A percentile compares a stretch with the other conserved stretches of the same genome.
Evolutionary conservation across 441 rosid species (phyloP).

Genomic region (Macaranga tanarius): DNA sequence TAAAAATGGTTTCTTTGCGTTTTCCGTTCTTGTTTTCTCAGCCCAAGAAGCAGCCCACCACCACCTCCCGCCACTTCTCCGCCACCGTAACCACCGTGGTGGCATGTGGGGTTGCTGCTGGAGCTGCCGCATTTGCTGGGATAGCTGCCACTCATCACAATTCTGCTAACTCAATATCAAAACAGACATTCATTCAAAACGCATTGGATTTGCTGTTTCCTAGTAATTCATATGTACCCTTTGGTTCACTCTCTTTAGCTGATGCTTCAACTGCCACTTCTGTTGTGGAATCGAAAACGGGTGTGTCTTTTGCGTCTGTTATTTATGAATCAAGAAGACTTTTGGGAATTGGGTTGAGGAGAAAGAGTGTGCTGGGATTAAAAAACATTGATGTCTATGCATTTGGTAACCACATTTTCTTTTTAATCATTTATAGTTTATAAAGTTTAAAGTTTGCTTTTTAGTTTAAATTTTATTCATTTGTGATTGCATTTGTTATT

Average conservation of each 20-base stretch:
- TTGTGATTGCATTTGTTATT: too few relatives aligned
- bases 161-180: slow-evolving; percentile 18
- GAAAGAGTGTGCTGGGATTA: slow-evolving; percentile 66
- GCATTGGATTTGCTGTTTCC: slow-evolving; percentile 42
- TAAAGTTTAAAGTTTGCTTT: background rate
- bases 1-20: slow-evolving; percentile 60
- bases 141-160: slow-evolving; percentile 35
- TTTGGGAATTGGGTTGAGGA: slow-evolving; percentile 82
- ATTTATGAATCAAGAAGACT: slow-evolving; percentile 53
- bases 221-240: slow-evolving; percentile 36
- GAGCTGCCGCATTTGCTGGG: slow-evolving; percentile 42
- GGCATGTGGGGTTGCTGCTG: slow-evolving; percentile 39
- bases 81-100: slow-evolving; percentile 35
- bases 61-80: slow-evolving; percentile 31
- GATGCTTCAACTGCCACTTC: slow-evolving; percentile 51
- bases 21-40: slow-evolving; percentile 87
- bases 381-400: slow-evolving; percentile 91
- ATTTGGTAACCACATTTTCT: slow-evolving; percentile 45
- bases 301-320: slow-evolving; percentile 65
- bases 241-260: slow-evolving; percentile 72
- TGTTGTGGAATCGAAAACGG: slow-evolving; percentile 61
- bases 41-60: slow-evolving; percentile 33
- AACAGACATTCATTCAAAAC: slow-evolving; percentile 36
- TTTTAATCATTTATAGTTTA: background rate
- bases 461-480: background rate